These are phyloP conservation scores for Calamus simplicifolius DNA, from an alignment of 176 grass and related monocot species.

Conservation along the genomic window DNA sequence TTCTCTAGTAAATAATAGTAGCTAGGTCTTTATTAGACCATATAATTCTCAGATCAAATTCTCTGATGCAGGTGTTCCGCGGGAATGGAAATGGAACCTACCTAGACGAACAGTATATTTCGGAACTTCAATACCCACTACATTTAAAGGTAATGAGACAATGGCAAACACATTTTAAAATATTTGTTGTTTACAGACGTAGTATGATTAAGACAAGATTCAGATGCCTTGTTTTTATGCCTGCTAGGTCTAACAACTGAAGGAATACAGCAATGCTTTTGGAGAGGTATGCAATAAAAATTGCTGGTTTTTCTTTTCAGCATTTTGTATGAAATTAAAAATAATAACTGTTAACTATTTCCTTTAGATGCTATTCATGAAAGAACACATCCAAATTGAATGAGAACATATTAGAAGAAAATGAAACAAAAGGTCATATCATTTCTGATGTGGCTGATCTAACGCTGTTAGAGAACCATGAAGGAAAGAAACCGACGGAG, in stretches of 20 bases:
- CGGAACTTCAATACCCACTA: slow-evolving; percentile 76
- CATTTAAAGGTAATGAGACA: slow-evolving; percentile 63
- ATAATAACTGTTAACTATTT: neutral
- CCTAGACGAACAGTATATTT: slow-evolving; percentile 75
- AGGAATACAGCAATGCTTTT: slow-evolving; percentile 90
- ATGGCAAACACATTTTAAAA: no score
- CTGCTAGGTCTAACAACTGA: slow-evolving; percentile 75
- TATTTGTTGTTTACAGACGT: neutral
- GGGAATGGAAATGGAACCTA: slow-evolving; percentile 66
- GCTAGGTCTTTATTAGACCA: neutral
- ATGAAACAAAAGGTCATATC: no score
- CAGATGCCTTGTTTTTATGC: slow-evolving; percentile 28
- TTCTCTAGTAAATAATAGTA: neutral
- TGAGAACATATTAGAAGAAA: no score
- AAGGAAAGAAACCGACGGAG: no score
- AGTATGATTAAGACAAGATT: slow-evolving; percentile 5
- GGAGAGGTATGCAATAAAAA: slow-evolving; percentile 63
- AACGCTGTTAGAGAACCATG: no score
- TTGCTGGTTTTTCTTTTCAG: neutral
- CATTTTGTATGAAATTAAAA: neutral
- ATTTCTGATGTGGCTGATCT: no score
- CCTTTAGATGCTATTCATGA: no score
- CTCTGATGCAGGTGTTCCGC: slow-evolving; percentile 50
- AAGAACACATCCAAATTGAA: no score
- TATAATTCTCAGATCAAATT: slow-evolving; percentile 3